phyloP scores from a whole-genome alignment of 208 protist species.

The Leishmania turanica region DNA sequence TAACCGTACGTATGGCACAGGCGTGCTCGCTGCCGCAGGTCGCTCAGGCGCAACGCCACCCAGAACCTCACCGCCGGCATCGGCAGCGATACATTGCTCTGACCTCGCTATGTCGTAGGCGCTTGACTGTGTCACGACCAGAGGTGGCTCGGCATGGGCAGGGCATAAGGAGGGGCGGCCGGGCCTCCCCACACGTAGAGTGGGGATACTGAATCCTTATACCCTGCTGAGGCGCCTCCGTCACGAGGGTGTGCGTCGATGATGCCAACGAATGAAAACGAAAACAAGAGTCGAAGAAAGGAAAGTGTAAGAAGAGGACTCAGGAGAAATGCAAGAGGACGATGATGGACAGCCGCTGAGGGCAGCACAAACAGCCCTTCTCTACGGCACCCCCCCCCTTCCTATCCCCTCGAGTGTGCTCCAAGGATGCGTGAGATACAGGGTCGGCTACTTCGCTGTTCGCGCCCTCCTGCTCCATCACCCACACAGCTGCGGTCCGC shows the following conservation, averaged over 20 bases:
- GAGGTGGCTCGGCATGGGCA: not conserved
- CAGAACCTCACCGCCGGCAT: not conserved
- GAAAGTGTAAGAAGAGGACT: not conserved
- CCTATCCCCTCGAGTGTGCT: not conserved
- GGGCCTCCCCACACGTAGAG: too few species aligned
- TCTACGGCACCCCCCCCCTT: not conserved
- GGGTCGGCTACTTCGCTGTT: not conserved
- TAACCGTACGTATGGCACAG: not conserved
- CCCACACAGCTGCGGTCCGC: not conserved
- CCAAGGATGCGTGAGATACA: not conserved
- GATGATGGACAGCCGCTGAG: not conserved
- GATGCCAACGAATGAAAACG: not conserved
- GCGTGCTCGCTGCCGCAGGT: not conserved
- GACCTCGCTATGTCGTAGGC: not conserved
- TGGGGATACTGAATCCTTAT: too few species aligned
- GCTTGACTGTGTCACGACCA: not conserved
- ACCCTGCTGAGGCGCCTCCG: not conserved
- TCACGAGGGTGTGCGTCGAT: not conserved
- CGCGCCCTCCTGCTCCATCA: not conserved
- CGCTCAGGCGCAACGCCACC: not conserved
- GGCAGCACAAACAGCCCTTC: not conserved
- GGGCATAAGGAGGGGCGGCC: not conserved
- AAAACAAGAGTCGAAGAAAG: constrained; percentile 2
- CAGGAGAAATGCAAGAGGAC: not conserved
- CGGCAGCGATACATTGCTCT: not conserved